phyloP scores from a whole-genome alignment of 805 yeast genomes.

The Teunomyces lycoperdinae region DNA sequence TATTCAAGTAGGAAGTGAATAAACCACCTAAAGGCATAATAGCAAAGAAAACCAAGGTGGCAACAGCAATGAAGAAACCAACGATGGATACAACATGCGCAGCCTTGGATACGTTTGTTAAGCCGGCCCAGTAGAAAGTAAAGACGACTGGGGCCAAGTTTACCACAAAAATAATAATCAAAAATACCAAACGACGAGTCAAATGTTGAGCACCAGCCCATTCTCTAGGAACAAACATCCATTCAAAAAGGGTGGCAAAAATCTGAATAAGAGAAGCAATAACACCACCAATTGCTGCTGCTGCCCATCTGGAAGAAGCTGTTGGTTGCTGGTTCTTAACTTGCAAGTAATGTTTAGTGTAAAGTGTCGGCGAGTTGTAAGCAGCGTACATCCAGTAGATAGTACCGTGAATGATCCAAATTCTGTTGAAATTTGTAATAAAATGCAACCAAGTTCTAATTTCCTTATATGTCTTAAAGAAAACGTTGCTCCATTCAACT shows the following conservation, averaged over 20 bases:
- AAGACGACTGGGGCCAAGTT: conserved; percentile 87
- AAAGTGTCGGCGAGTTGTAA: conserved; percentile 86
- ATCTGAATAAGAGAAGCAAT: conserved; percentile 81
- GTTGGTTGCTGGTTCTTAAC: conserved; percentile 82
- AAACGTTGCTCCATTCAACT: conserved; percentile 86
- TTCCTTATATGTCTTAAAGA: conserved; percentile 94
- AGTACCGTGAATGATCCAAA: conserved; percentile 91
- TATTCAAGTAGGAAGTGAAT: conserved; percentile 89
- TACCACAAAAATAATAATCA: conserved; percentile 59
- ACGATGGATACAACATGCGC: conserved; percentile 81
- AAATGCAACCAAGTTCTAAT: conserved; percentile 97
- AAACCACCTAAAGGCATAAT: conserved; percentile 96
- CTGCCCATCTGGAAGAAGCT: conserved; percentile 89
- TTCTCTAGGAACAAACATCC: conserved; percentile 94
- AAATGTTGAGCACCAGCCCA: conserved; percentile 99
- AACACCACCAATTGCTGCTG: conserved; percentile 89
- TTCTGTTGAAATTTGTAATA: conserved; percentile 93
- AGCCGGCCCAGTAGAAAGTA: conserved; percentile 76
- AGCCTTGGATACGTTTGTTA: conserved; percentile 61
- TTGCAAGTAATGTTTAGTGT: conserved; percentile 84
- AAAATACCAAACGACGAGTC: conserved; percentile 78
- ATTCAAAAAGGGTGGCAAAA: conserved; percentile 84
- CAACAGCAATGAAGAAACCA: conserved; percentile 83
- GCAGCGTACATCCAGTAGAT: conserved; percentile 94
- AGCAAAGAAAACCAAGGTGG: conserved; percentile 81